Conservation (phyloP, 2,329 filamentous ascomycete genomes). For the Fusarium poae region DNA sequence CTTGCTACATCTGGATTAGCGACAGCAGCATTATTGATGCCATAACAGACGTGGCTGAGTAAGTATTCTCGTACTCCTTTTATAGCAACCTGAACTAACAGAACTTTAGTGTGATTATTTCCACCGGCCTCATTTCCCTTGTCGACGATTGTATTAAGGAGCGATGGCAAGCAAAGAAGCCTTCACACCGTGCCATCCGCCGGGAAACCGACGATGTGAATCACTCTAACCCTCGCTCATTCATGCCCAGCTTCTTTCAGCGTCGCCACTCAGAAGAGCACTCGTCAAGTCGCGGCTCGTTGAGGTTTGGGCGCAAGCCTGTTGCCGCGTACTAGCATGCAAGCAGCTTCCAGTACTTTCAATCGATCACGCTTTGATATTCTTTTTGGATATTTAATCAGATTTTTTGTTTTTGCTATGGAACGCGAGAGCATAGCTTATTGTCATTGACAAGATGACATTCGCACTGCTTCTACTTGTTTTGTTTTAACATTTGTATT, state of each 20-base stretch:
- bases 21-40: constrained; percentile 77
- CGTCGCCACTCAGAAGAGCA: constrained; percentile 58
- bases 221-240: constrained; percentile 47
- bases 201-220: constrained; percentile 45
- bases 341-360: neutral
- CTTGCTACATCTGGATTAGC: constrained; percentile 90
- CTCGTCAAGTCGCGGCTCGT: constrained; percentile 51
- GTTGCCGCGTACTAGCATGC: constrained; percentile 54
- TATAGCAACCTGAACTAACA: constrained; percentile 43
- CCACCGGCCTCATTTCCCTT: constrained; percentile 88
- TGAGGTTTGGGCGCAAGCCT: constrained; percentile 53
- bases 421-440: constrained; percentile 15
- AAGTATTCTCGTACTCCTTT: constrained; percentile 54
- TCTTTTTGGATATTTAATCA: neutral
- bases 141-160: constrained; percentile 92
- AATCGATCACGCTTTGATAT: constrained; percentile 2
- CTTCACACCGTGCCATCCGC: constrained; percentile 47
- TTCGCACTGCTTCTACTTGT: constrained; percentile 23
- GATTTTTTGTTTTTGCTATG: constrained; percentile 2
- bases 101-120: constrained; percentile 78
- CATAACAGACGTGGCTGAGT: constrained; percentile 88
- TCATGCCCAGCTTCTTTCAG: constrained; percentile 58
- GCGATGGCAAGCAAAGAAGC: constrained; percentile 71
- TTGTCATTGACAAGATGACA: constrained; percentile 19
- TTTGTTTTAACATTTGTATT: constrained; percentile 40